A percentile compares a stretch with the other conserved stretches of the same genome.
Evolutionary conservation across 1,284 basidiomycete species (phyloP).

Genomic region (Mycena sp.): DNA sequence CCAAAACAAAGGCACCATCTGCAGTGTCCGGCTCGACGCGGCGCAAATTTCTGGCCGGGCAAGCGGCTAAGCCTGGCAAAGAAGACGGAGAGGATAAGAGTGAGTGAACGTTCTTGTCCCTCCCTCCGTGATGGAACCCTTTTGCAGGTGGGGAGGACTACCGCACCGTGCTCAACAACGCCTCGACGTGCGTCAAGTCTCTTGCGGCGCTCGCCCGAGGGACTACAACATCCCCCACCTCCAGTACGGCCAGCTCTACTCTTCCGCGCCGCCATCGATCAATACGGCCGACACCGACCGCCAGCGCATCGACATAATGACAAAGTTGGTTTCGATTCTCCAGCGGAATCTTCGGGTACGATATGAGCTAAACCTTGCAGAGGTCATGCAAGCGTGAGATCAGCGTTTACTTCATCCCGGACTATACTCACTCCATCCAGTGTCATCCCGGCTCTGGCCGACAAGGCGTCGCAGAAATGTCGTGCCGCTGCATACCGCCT

Average conservation of each 20-base stretch:
- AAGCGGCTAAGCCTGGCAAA: conserved; percentile 26
- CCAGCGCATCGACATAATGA: conserved; percentile 71
- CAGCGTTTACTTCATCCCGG: background rate
- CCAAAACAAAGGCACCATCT: conserved; percentile 9
- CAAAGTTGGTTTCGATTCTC: conserved; percentile 74
- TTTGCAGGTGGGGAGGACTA: conserved; percentile 65
- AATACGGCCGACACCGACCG: conserved; percentile 60
- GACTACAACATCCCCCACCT: conserved; percentile 52
- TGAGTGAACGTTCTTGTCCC: conserved; percentile 26
- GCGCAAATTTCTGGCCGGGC: conserved; percentile 23
- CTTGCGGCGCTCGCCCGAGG: conserved; percentile 58
- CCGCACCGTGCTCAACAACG: conserved; percentile 71
- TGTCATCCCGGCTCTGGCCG: conserved; percentile 80
- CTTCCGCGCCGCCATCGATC: conserved; percentile 47
- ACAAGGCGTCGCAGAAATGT: conserved; percentile 76
- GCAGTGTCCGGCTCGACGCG: conserved; percentile 28
- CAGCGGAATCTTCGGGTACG: conserved; percentile 80
- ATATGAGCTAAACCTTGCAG: conserved; percentile 77
- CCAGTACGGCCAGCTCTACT: conserved; percentile 43
- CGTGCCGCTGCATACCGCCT: conserved; percentile 91
- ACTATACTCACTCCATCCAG: conserved; percentile 48
- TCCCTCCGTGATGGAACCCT: conserved; percentile 24
- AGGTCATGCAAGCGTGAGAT: conserved; percentile 78
- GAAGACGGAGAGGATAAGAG: conserved; percentile 57
- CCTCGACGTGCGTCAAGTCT: conserved; percentile 62